Base-by-base conservation (phyloP, 495 filamentous ascomycete species). In the Chlorociboria aeruginascens region DNA sequence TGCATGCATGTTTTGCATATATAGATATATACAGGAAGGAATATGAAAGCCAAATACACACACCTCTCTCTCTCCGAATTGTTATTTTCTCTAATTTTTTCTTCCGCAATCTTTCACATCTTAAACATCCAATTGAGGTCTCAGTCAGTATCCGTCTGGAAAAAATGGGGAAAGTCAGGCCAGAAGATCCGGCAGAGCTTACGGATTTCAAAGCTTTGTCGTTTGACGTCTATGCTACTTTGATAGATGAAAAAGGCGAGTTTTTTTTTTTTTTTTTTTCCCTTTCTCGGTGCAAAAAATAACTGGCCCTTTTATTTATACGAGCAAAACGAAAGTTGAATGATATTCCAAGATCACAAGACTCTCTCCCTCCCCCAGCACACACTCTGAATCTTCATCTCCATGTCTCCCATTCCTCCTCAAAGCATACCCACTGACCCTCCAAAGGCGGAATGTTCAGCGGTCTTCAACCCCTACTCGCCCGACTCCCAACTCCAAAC, bases 141-240 rank as follows among this genome's bases (percentile, higher is more conserved):
- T n/a, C n/a, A n/a, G n/a, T 25, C 20, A 25, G 20, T 25, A 25
- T 4, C 1, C 20, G 4, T 43, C 12, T 29, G 12, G 33, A 25
- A 16, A 40, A 25, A 16, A 50, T 50, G 48, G 48, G 14, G 12
- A 50, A 50, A 39, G 41, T 50, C 8, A 31, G 48, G 20, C 28
- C 34, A 14, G 49, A 46, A 14, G 36, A 46, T 20, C 36, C 49
- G 33, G 36, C 49, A 12, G 31, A 38, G 13, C 41, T 50, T 7
- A 43, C 40, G 0, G 49, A 46, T 38, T 51, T 47, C 43, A 53
- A 59, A 34, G n/a, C 78, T 45, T 76, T 87, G 34, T 69, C 67
- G 55, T 90, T 92, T 66, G 85, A 92, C 62, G 76, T 83, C 68
- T 89, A 85, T 62, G 81, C 85, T 61, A 92, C 86, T 0, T 71